Base-by-base conservation (phyloP, 805 yeast genomes). In the Clavispora santaluciae region DNA sequence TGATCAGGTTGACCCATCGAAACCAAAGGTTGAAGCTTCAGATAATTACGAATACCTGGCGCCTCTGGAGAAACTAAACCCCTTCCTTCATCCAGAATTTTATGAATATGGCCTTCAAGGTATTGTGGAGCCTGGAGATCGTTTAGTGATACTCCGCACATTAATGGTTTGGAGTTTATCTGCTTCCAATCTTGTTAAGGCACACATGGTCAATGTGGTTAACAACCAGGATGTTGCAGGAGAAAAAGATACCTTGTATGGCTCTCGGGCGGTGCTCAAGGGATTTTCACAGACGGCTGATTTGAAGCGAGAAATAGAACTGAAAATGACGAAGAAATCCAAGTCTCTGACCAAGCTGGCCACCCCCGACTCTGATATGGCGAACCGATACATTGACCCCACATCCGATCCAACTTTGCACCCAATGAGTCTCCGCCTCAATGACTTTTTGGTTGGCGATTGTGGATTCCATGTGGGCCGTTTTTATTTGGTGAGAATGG, bases 401-500 rank as follows among this genome's bases (percentile, higher is more conserved):
- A 54, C 63, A 0, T 59, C 71, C 2, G 56, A 66, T 43, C 73
- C 74, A 1, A 43, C 57, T 20, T 44, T 42, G 5, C 72, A 68
- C 46, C 53, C 60, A 9, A 47, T 67, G 47, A 45, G 60, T 11
- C 44, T 66, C 33, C 49, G 74, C 29, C 35, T 69, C 7, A 57
- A 63, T 30, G 72, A 68, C 38, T 50, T 56, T 42, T 48, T 67
- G 12, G 59, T 59, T 3, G 73, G 73, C 5, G 75, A 70, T 48
- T 45, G 58, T 28, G 75, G 75, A 1, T 65, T 64, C 38, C 50
- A 58, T 31, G 48, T 67, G 4, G 75, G 75, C 13, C 47, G 75
- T 29, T 68, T 70, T 38, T 66, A 57, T 47, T 49, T 70, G 31
- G 61, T 62, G 15, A 45, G 70, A 33, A 64, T 65, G 64, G 64